Conservation (phyloP, 2,329 filamentous ascomycete species). For the Fusarium piperis region DNA sequence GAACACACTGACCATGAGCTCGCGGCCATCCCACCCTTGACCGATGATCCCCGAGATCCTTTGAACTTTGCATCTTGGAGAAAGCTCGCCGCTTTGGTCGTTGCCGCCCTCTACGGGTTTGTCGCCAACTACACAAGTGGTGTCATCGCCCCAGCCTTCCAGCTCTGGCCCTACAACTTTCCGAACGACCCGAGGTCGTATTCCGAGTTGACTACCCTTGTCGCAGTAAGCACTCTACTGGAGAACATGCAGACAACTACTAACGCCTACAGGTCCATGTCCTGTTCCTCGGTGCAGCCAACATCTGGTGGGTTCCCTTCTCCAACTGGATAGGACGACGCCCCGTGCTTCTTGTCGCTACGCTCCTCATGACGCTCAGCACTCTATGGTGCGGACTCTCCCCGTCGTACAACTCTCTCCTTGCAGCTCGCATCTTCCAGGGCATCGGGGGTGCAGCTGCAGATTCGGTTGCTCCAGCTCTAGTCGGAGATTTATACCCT, state of each 20-base stretch:
- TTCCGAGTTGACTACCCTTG: conserved; percentile 42
- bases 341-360: conserved; percentile 44
- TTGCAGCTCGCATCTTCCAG: conserved; percentile 46
- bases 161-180: conserved; percentile 45
- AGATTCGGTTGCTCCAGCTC: conserved; percentile 47
- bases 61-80: conserved; percentile 48
- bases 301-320: conserved; percentile 51
- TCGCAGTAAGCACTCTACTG: conserved; percentile 41
- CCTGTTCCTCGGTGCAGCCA: conserved; percentile 46
- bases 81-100: conserved; percentile 42
- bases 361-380: conserved; percentile 40
- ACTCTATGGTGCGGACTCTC: conserved; percentile 43
- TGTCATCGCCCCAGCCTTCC: conserved; percentile 46
- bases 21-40: not conserved
- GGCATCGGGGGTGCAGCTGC: conserved; percentile 47
- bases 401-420: conserved; percentile 34
- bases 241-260: not conserved
- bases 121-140: conserved; percentile 46
- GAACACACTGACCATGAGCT: not conserved
- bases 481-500: conserved; percentile 51
- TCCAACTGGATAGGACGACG: conserved; percentile 49
- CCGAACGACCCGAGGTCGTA: conserved; percentile 37
- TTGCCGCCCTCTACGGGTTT: conserved; percentile 47
- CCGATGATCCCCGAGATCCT: conserved; percentile 48
- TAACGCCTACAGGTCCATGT: conserved; percentile 43